phyloP scores from a whole-genome alignment of 2,329 filamentous ascomycete species.

The Colletotrichum sp. region DNA sequence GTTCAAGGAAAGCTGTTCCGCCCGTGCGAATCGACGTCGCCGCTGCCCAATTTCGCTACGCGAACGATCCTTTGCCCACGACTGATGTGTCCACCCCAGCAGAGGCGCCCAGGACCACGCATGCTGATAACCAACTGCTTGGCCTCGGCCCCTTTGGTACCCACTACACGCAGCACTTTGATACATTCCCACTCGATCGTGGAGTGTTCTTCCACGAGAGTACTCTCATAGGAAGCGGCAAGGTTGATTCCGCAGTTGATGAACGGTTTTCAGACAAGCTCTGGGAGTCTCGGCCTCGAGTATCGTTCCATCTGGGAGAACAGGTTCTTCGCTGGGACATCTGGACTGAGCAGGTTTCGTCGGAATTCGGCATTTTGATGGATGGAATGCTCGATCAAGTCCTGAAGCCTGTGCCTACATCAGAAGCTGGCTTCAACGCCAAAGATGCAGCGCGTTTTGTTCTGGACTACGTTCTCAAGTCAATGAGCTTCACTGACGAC shows the following conservation, averaged over 20 bases:
- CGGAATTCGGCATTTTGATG: constrained; percentile 65
- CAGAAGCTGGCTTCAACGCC: constrained; percentile 12
- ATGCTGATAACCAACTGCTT: background rate
- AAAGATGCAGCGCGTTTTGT: constrained; percentile 43
- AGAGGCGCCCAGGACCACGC: constrained; percentile 1
- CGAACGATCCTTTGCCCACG: constrained; percentile 54
- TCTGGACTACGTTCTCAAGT: constrained; percentile 50
- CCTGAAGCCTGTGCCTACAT: background rate
- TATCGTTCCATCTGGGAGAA: constrained; percentile 51
- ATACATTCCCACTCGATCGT: constrained; percentile 61
- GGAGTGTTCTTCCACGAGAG: constrained; percentile 65
- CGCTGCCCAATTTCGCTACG: constrained; percentile 57
- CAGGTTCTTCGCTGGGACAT: constrained; percentile 57
- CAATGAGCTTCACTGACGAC: constrained; percentile 42
- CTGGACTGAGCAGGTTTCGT: constrained; percentile 65
- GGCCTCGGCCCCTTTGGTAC: constrained; percentile 67
- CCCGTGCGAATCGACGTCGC: constrained; percentile 53
- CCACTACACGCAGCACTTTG: constrained; percentile 66
- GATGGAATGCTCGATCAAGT: constrained; percentile 60
- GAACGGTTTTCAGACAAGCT: constrained; percentile 31
- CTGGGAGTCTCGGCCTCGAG: constrained; percentile 32
- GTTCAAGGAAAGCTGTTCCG: constrained; percentile 46
- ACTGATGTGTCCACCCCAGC: constrained; percentile 9
- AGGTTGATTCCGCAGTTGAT: constrained; percentile 44
- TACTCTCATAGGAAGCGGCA: constrained; percentile 62